Conservation (phyloP, 176 grass and related monocot genomes). For the Musa itinerans region DNA sequence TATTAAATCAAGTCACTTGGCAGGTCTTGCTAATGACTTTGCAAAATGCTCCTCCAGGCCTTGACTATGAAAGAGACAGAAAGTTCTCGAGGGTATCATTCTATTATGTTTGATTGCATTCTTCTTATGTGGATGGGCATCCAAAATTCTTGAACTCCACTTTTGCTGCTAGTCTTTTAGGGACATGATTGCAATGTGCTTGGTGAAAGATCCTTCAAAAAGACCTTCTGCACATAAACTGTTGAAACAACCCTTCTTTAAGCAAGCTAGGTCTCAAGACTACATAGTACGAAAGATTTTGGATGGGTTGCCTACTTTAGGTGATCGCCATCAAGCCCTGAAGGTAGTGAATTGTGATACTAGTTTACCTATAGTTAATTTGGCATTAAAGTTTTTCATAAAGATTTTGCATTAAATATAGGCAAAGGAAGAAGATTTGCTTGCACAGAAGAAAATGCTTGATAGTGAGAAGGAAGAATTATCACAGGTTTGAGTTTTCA, state of each 20-base stretch:
- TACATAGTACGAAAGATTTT: slow-evolving; percentile 65
- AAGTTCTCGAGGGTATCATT: slow-evolving; percentile 87
- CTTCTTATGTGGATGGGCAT: too few relatives aligned
- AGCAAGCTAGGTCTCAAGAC: slow-evolving; percentile 73
- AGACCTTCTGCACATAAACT: slow-evolving; percentile 91
- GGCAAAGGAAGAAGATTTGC: slow-evolving; percentile 83
- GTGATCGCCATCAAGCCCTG: slow-evolving; percentile 33
- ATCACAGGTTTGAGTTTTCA: slow-evolving; percentile 53
- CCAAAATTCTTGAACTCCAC: too few relatives aligned
- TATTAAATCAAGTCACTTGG: neutral
- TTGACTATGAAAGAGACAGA: slow-evolving; percentile 93
- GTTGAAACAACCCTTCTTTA: slow-evolving; percentile 95
- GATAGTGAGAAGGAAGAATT: slow-evolving; percentile 87
- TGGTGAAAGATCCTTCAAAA: slow-evolving; percentile 98
- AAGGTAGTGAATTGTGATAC: too few relatives aligned
- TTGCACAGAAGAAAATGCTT: slow-evolving; percentile 97
- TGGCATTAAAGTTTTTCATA: too few relatives aligned
- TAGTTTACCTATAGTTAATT: too few relatives aligned
- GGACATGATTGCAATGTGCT: slow-evolving; percentile 98
- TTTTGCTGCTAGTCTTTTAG: slow-evolving; percentile 66
- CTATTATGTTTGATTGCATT: too few relatives aligned
- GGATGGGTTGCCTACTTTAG: slow-evolving; percentile 69
- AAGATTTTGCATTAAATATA: too few relatives aligned
- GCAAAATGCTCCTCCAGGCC: slow-evolving; percentile 95
- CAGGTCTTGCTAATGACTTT: slow-evolving; percentile 98